Evolutionary conservation across 1,284 basidiomycete species (phyloP).

Genomic region (Ceratobasidium sp.): DNA sequence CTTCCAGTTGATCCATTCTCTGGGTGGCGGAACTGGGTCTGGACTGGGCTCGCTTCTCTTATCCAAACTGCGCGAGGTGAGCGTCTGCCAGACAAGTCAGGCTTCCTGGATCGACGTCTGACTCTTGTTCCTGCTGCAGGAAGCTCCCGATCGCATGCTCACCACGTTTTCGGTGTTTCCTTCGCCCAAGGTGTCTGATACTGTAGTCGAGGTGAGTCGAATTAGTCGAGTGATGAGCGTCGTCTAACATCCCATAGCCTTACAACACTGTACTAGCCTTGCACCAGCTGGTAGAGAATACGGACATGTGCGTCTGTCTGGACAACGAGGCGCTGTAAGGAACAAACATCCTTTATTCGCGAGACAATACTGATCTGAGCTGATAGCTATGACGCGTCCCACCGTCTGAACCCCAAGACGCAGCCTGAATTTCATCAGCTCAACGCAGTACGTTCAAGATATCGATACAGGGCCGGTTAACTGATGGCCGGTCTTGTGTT

Average conservation of each 20-base stretch:
- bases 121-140: conserved; percentile 60
- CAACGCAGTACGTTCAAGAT: conserved; percentile 66
- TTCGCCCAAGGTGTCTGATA: conserved; percentile 94
- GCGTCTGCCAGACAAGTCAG: conserved; percentile 45
- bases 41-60: conserved; percentile 85
- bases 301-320: conserved; percentile 88
- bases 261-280: conserved; percentile 92
- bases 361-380: neutral
- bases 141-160: conserved; percentile 93
- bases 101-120: conserved; percentile 46
- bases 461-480: conserved; percentile 13
- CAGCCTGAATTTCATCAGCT: conserved; percentile 77
- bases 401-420: conserved; percentile 75
- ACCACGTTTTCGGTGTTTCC: conserved; percentile 92
- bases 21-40: conserved; percentile 93
- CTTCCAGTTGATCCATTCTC: conserved; percentile 91
- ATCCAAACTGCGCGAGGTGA: conserved; percentile 81
- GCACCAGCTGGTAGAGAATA: conserved; percentile 91
- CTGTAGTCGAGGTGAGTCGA: conserved; percentile 74
- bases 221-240: neutral
- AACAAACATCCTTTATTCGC: neutral
- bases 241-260: conserved; percentile 57
- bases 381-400: conserved; percentile 79
- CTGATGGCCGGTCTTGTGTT: conserved; percentile 42
- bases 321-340: conserved; percentile 91